Base-by-base conservation (phyloP, 2,329 filamentous ascomycete genomes). In the Cladophialophora immunda region DNA sequence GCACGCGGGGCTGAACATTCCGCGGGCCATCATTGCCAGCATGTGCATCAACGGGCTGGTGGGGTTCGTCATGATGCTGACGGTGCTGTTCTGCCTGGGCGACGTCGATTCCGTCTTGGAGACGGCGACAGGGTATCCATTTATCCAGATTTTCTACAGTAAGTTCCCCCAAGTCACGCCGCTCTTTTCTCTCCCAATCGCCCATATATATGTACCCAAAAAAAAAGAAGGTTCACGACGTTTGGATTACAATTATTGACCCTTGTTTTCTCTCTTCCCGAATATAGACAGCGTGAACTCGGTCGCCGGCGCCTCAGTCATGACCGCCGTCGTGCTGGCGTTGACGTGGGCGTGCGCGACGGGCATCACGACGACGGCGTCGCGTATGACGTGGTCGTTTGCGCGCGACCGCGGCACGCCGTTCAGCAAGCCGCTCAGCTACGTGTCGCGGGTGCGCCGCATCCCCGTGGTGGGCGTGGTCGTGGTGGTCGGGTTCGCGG, bases 51-150 rank as follows among this genome's bases (percentile, higher is more conserved):
- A 77, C 57, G 75, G 75, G 9, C 63, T 74, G 1, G 74, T 79
- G 8, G 78, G 78, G 1, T 79, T 78, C 64, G 70, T 73, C 47
- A 78, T 79, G 69, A 76, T 78, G 74, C 67, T 73, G 64, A 74
- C 76, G 4, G 68, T 77, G 36, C 68, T 78, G 4, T 78, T 76
- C 68, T 77, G 73, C 67, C 74, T 78, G 8, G 75, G 77, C 22
- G 72, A 78, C 63, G 66, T 78, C 22, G 71, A 73, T 15, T 65
- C 63, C 8, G 74, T 77, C 13, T 69, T 77, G 41, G 70, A 75
- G 19, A 72, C 75, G 7, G 70, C 73, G 4, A 77, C 76, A 1
- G 76, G 73, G 22, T 69, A 74, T 29, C 76, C 75, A 1, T 77
- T 78, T 68, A 75, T 76, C 29, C 73, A 77, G 58, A 68, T 77